Percentiles rank a stretch among this genome's conserved stretches.
Conservation (phyloP, 2,329 filamentous ascomycete genomes). For the Ceratocystis variospora region DNA sequence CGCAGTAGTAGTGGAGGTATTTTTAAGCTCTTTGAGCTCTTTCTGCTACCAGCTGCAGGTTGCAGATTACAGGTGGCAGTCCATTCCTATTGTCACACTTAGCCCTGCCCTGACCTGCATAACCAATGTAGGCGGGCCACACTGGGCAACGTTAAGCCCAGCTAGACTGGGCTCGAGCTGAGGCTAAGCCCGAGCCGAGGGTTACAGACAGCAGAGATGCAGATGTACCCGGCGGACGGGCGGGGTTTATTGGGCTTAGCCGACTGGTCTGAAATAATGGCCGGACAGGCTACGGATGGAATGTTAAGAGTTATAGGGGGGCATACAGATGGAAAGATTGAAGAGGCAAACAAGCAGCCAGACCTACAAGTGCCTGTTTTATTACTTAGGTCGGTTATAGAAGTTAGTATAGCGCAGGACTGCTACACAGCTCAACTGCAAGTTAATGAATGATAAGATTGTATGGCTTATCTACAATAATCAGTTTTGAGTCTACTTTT, state of each 20-base stretch:
- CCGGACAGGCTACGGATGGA: neutral
- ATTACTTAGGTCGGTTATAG: neutral
- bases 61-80: neutral
- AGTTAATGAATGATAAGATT: constrained; percentile 1
- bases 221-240: neutral
- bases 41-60: neutral
- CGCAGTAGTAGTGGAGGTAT: neutral
- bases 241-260: neutral
- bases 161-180: neutral
- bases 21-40: neutral
- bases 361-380: neutral
- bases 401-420: neutral
- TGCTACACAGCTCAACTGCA: neutral
- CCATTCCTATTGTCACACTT: neutral
- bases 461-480: neutral
- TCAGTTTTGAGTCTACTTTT: neutral
- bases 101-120: neutral
- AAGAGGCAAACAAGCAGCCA: neutral
- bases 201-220: neutral
- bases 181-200: neutral
- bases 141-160: neutral
- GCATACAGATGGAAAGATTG: neutral
- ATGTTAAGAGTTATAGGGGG: neutral
- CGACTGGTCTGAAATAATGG: neutral
- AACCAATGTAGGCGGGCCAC: neutral